Evolutionary conservation across 331 rosid species (phyloP), one percentile per base, ranked within the genome.

Genomic region (Quercus phellos): DNA sequence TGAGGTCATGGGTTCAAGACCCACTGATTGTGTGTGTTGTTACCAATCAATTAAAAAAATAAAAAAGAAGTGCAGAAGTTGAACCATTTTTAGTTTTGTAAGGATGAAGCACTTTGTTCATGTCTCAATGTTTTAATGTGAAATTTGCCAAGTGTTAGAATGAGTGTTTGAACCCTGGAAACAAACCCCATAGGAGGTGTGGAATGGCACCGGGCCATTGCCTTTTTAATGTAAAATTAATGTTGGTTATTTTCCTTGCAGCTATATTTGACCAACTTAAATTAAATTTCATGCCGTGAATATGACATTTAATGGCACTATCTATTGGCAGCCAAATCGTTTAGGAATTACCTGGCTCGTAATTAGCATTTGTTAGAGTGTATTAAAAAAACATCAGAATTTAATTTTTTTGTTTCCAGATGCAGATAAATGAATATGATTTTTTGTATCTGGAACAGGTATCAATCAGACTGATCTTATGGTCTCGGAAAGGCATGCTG

Each of bases 401-500:
- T 84, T 38, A 35, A 35, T 70, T 71, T 60, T 61, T 61, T 51
- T 68, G 30, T 70, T 35, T 22, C 11, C 22, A 22, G n/a, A 24
- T 46, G 79, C 35, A 74, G 73, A 82, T 74, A 71, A 35, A n/a
- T 68, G 51, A 81, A 42, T 63, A 68, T 84, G 73, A 80, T 78
- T 83, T 83, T 63, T 59, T 74, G 54, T 78, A 42, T 55, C 26
- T 82, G 83, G 68, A 67, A 61, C 83, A 94, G 97, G 90, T 80
- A 86, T 94, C 76, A 55, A 72, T 76, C 78, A 81, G 79, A 50
- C 73, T 55, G 87, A 85, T 81, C 82, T 94, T 29, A 38, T 22
- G 61, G 81, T 82, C 80, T 83, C 88, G 89, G 98, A 85, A 74
- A 87, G 89, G 72, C 78, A 82, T 71, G 84, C 85, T 63, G 84